A percentile compares a stretch with the other conserved stretches of the same genome.
Evolutionary conservation across 305 asterid species (phyloP).

Genomic region (Fraxinus platypoda): DNA sequence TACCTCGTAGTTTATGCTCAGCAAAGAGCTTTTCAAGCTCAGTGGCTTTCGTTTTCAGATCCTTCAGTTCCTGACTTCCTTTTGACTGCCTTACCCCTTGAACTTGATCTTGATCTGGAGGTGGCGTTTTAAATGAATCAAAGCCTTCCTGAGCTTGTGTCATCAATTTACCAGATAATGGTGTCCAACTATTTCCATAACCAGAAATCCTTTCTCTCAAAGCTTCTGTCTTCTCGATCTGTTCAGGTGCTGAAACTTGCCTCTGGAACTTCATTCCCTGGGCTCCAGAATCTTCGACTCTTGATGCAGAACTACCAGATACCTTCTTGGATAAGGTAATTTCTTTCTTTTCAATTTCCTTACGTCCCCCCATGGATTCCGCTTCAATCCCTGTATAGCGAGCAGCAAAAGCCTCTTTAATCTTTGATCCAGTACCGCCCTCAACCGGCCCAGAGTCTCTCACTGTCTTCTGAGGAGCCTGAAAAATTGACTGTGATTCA

Average conservation of each 20-base stretch:
- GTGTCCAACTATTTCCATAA: conserved; percentile 29
- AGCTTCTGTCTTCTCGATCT: conserved; percentile 41
- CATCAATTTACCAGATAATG: conserved; percentile 37
- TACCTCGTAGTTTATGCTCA: conserved; percentile 70
- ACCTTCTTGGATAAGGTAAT: conserved; percentile 34
- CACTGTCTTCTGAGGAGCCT: conserved; percentile 36
- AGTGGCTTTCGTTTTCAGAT: conserved; percentile 71
- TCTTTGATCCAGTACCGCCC: conserved; percentile 54
- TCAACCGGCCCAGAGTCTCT: conserved; percentile 40
- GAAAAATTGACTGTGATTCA: conserved; percentile 32
- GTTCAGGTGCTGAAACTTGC: conserved; percentile 48
- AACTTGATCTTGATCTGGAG: conserved; percentile 37
- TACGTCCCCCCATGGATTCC: conserved; percentile 37
- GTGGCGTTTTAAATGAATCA: conserved; percentile 50
- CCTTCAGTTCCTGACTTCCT: conserved; percentile 79
- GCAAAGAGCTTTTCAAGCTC: conserved; percentile 85
- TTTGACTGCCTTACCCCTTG: conserved; percentile 69
- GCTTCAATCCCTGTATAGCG: conserved; percentile 42
- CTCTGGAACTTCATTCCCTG: conserved; percentile 38
- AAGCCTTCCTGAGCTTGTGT: conserved; percentile 46
- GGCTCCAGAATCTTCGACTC: conserved; percentile 50
- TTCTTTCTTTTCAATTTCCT: conserved; percentile 39
- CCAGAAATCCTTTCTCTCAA: conserved; percentile 30
- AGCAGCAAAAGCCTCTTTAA: conserved; percentile 46
- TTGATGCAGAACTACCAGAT: conserved; percentile 36